Evolutionary conservation across 2,329 filamentous ascomycete genomes (phyloP).

Genomic region (Aspergillus ibericus): DNA sequence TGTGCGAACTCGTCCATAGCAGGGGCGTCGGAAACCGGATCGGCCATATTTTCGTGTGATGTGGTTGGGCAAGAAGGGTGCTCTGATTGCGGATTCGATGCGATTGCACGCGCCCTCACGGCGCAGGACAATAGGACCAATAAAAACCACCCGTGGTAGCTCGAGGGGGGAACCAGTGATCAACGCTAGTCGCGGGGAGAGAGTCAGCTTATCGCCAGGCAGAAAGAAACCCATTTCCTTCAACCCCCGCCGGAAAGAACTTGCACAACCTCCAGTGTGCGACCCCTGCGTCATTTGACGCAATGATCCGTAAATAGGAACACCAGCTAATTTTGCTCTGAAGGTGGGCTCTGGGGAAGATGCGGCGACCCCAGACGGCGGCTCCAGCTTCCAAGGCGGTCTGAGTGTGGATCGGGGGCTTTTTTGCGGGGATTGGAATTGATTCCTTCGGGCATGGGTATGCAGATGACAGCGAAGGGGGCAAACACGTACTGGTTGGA

Average conservation of each 20-base stretch:
- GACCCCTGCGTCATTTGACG: neutral
- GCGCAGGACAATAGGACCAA: conserved; percentile 20
- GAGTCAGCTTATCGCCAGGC: conserved; percentile 3
- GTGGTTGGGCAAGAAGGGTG: neutral
- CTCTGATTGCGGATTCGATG: conserved; percentile 13
- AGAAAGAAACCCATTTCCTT: neutral
- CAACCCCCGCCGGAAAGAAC: neutral
- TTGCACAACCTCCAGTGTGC: neutral
- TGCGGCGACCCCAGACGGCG: neutral
- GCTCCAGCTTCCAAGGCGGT: conserved; percentile 8
- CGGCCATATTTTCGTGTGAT: conserved; percentile 11
- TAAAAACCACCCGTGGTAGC: conserved; percentile 25
- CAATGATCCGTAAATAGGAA: neutral
- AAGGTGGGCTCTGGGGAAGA: neutral
- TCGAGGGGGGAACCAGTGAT: conserved; percentile 9
- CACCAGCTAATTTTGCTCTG: neutral
- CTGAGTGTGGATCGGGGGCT: neutral
- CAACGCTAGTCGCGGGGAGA: conserved; percentile 7
- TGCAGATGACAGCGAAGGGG: neutral
- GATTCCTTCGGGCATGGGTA: neutral
- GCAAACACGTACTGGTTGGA: conserved; percentile 39
- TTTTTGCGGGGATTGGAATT: neutral
- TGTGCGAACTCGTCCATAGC: conserved; percentile 51
- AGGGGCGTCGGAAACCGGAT: conserved; percentile 7
- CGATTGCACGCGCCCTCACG: conserved; percentile 18